Evolutionary conservation across 2,329 filamentous ascomycete species (phyloP).

Genomic region (Moelleriella libera): DNA sequence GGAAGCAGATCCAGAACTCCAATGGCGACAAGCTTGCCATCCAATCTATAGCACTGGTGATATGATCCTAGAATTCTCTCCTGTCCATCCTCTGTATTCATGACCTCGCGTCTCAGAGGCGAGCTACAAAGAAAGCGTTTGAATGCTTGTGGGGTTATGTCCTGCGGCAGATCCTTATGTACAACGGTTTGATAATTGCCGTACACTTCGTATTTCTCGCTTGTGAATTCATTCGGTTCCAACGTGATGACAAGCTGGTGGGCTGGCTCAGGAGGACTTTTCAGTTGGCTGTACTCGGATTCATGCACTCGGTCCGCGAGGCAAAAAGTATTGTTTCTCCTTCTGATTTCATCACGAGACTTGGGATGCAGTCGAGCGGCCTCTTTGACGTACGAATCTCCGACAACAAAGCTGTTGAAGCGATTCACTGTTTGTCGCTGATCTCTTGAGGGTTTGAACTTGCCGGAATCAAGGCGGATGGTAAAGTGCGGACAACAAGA

Average conservation of each 20-base stretch:
- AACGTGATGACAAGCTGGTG: constrained; percentile 57
- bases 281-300: constrained; percentile 41
- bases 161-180: constrained; percentile 48
- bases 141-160: constrained; percentile 50
- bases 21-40: constrained; percentile 62
- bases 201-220: constrained; percentile 63
- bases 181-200: constrained; percentile 63
- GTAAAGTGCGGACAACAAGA: constrained; percentile 92
- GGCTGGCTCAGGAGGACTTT: constrained; percentile 46
- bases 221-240: constrained; percentile 55
- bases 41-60: constrained; percentile 70
- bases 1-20: constrained; percentile 67
- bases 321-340: constrained; percentile 53
- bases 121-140: constrained; percentile 61
- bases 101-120: constrained; percentile 37
- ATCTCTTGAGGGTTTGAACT: constrained; percentile 53
- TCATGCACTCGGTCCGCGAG: constrained; percentile 55
- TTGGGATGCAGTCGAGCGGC: constrained; percentile 50
- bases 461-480: constrained; percentile 53
- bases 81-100: constrained; percentile 30
- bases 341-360: constrained; percentile 50
- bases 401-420: constrained; percentile 59
- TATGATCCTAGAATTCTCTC: constrained; percentile 53
- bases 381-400: constrained; percentile 52
- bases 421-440: constrained; percentile 65